Conservation (phyloP, 495 filamentous ascomycete species). For the Penicillium tannophilum region DNA sequence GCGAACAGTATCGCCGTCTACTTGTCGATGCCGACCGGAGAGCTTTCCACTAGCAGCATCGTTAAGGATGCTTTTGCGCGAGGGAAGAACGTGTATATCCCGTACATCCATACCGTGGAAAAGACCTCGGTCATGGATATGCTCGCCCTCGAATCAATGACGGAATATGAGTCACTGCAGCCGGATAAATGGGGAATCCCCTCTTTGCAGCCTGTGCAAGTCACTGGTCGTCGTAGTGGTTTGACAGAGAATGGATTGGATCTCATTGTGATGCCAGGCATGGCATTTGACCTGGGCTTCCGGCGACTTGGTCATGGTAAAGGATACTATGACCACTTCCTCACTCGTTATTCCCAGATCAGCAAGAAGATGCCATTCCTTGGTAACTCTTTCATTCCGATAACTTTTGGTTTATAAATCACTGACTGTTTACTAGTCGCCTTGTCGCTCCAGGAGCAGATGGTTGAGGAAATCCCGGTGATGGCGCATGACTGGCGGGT, state of each 20-base stretch:
- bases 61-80: slow-evolving; percentile 74
- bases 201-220: slow-evolving; percentile 62
- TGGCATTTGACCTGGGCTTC: slow-evolving; percentile 81
- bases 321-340: slow-evolving; percentile 94
- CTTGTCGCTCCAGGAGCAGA: slow-evolving; percentile 84
- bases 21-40: slow-evolving; percentile 85
- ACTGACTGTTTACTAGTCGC: slow-evolving; percentile 60
- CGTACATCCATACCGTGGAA: slow-evolving; percentile 73
- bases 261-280: slow-evolving; percentile 88
- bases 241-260: slow-evolving; percentile 70
- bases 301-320: slow-evolving; percentile 89
- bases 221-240: slow-evolving; percentile 65
- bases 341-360: slow-evolving; percentile 66
- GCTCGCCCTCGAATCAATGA: slow-evolving; percentile 70
- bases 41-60: slow-evolving; percentile 78
- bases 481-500: slow-evolving; percentile 65
- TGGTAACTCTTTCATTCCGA: slow-evolving; percentile 35
- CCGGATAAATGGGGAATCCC: slow-evolving; percentile 93
- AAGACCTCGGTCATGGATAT: slow-evolving; percentile 83
- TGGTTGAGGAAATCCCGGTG: slow-evolving; percentile 72
- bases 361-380: slow-evolving; percentile 62
- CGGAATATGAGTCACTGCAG: slow-evolving; percentile 74
- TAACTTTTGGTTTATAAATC: not conserved
- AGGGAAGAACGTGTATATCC: slow-evolving; percentile 88
- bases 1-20: slow-evolving; percentile 82